Evolutionary conservation across 2,329 filamentous ascomycete genomes (phyloP), one percentile per base, ranked within the genome.

Genomic region (Pseudogymnoascus sp.): DNA sequence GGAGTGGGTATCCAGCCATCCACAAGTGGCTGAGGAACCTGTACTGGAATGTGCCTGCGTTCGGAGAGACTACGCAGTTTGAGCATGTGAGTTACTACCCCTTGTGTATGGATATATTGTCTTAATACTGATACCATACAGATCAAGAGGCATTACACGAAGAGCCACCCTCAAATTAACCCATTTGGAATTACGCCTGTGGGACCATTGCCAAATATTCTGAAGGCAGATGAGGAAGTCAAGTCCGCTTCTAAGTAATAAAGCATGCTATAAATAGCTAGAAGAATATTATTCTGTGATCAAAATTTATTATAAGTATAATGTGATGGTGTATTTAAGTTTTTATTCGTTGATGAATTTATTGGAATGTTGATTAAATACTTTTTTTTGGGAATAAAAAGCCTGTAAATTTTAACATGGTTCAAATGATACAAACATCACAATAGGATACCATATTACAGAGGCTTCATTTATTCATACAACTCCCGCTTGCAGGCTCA

Each of bases 101-200:
- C 28, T 33, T 5, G 2, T 18, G 3, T 33, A 33, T 54, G 8
- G n/a, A 18, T n/a, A 33, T 33, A 54, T n/a, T 18, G n/a, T n/a
- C 28, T 33, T 33, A 5, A 54, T 54, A 72, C 71, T 0, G 63
- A 73, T 59, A 71, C 68, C 47, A 67, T 65, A 28, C 69, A 73
- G 65, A 72, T 92, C 20, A 84, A 97, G 74, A 96, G 96, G 73
- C 84, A 95, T 74, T 94, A 99, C 76, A 97, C 97, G 78, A 97
- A 96, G 83, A 88, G 79, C 73, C 85, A 87, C 72, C 67, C 66
- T 8, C 81, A 88, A 76, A 87, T 88, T 71, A 88, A 88, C 74
- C 86, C 85, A 14, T 74, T 78, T 58, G 78, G 80, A 38, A 96
- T 99, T 71, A 93, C 91, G 22, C 92, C 93, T 1, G 71, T 96